Conservation (phyloP, 192 early-diverging fungal species). For the Allomyces arbusculus region DNA sequence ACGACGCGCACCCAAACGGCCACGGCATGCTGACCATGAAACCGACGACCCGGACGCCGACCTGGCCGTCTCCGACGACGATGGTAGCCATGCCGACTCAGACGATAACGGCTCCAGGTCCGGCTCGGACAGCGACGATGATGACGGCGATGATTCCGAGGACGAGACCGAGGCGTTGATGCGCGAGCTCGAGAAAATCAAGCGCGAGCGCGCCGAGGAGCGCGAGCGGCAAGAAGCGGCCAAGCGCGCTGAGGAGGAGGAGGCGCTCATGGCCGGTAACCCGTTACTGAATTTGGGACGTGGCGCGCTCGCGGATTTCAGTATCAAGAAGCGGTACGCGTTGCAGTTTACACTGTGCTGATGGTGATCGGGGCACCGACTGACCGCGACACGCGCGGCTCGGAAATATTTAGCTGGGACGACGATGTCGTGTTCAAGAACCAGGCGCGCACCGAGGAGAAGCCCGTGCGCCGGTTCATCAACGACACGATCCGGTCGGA, state of each 20-base stretch:
- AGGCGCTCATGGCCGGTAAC: slow-evolving; percentile 51
- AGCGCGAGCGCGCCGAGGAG: slow-evolving; percentile 76
- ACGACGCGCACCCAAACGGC: no score
- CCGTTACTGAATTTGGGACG: slow-evolving; percentile 46
- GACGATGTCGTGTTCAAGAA: slow-evolving; percentile 98
- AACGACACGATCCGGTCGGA: slow-evolving; percentile 92
- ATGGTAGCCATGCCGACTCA: slow-evolving; percentile 1
- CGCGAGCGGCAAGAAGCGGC: slow-evolving; percentile 47
- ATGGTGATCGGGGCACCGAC: no score
- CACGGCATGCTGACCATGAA: neutral
- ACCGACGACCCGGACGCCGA: slow-evolving; percentile 1
- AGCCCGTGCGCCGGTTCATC: slow-evolving; percentile 82
- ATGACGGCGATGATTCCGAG: slow-evolving; percentile 52
- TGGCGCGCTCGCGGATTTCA: slow-evolving; percentile 35
- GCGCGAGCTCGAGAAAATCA: slow-evolving; percentile 77
- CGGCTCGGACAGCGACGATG: slow-evolving; percentile 8
- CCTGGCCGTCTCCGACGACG: slow-evolving; percentile 1
- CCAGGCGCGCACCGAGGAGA: slow-evolving; percentile 70
- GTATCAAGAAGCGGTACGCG: slow-evolving; percentile 52
- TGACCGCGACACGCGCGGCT: neutral
- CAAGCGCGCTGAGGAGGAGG: slow-evolving; percentile 36
- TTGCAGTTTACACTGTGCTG: no score
- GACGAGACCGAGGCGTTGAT: slow-evolving; percentile 76
- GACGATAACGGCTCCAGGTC: slow-evolving; percentile 5
- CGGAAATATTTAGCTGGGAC: slow-evolving; percentile 51